Conservation (phyloP, 2,329 filamentous ascomycete genomes). For the Hortaea werneckii region DNA sequence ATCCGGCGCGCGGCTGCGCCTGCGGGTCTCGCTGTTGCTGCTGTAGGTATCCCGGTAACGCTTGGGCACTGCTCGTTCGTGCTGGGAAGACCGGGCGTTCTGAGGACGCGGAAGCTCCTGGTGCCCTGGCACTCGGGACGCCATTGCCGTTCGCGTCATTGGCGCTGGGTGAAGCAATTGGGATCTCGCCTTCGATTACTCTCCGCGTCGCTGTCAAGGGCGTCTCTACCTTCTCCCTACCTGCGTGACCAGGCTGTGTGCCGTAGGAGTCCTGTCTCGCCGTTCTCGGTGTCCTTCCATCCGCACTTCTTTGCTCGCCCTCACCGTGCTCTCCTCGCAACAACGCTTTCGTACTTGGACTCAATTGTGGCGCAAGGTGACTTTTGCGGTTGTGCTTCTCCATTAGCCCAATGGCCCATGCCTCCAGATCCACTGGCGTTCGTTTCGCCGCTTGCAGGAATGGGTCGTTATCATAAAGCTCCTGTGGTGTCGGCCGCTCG, state of each 20-base stretch:
- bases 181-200: constrained; percentile 15
- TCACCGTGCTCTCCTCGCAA: constrained; percentile 40
- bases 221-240: not conserved
- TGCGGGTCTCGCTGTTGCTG: not conserved
- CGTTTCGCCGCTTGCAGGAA: constrained; percentile 95
- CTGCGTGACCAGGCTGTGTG: too few species aligned
- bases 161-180: constrained; percentile 12
- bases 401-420: constrained; percentile 91
- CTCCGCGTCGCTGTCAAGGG: not conserved
- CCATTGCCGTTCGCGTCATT: constrained; percentile 7
- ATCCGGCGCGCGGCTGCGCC: not conserved
- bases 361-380: constrained; percentile 71
- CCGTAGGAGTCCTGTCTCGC: not conserved
- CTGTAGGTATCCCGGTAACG: constrained; percentile 19
- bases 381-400: constrained; percentile 93
- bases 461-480: constrained; percentile 84
- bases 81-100: constrained; percentile 30
- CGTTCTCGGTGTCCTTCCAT: constrained; percentile 2
- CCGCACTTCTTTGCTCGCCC: not conserved
- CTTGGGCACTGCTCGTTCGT: constrained; percentile 32
- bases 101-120: not conserved
- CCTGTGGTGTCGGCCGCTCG: constrained; percentile 79
- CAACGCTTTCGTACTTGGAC: constrained; percentile 67
- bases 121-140: not conserved
- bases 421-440: constrained; percentile 84